Base-by-base conservation (phyloP, 2,329 filamentous ascomycete species). In the Sordariomycetes sp. region DNA sequence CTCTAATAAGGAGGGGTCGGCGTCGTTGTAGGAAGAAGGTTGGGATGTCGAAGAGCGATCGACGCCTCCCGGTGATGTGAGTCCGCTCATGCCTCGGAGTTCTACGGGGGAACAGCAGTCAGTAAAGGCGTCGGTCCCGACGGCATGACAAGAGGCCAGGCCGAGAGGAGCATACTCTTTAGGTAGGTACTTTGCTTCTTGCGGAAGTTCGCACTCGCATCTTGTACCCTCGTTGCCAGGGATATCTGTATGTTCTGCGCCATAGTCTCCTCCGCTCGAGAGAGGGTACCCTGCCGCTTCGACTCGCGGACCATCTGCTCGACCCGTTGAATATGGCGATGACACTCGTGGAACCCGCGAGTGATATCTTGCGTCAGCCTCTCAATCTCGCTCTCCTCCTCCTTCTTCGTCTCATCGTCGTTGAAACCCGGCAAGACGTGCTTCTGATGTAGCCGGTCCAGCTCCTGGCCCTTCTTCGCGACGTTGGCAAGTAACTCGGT, bases 161-260 rank as follows among this genome's bases (percentile, higher is more conserved):
- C 50, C 10, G 42, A 50, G 17, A 50, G 2, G 2, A 59, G 64
- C 72, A 59, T 76, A 95, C 90, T 96, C 73, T 95, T 96, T 56
- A 99, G 73, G 72, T 99, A 99, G 55, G 86, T 87, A 68, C 91
- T 92, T 75, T 99, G 94, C 75, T 96, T 97, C 78, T 97, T 99
- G 65, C 94, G 82, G 69, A 99, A 99, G 61, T 81, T 79, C 34
- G 94, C 87, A 73, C 91, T 96, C 53, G 90, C 86, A 64, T 97
- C 91, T 70, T 96, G 91, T 0, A 97, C 90, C 60, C 89, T 80
- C 1, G 89, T 79, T 0, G 94, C 94, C 45, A 97, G 78, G 17
- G 89, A 94, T 62, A 95, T 90, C 70, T 97, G 91, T 59, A 99
- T 89, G 67, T 99, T 99, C 72, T 84, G 86, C 55, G 92, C 94